Percentiles rank a stretch among this genome's conserved stretches.
Conservation (phyloP, 352 stramenopile species). For the Peronospora belbahrii region DNA sequence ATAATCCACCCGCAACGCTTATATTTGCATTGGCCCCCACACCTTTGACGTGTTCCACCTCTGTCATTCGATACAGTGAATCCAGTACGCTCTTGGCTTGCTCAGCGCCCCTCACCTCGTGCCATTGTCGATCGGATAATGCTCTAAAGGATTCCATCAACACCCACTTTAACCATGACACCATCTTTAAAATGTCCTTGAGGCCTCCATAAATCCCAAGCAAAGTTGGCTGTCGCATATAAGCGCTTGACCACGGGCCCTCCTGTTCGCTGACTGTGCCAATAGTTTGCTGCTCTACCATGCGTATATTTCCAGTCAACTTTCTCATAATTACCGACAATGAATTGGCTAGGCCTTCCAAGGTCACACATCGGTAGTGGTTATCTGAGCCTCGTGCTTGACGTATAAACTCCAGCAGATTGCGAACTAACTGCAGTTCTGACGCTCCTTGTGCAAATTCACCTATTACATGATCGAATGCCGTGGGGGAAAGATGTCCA, state of each 20-base stretch:
- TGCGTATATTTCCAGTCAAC: conserved; percentile 20
- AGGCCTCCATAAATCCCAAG: conserved; percentile 34
- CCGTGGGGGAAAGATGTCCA: conserved; percentile 41
- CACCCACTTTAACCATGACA: conserved; percentile 37
- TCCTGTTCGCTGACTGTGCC: not conserved
- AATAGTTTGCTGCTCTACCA: conserved; percentile 17
- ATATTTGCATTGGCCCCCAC: conserved; percentile 1
- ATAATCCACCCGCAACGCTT: conserved; percentile 9
- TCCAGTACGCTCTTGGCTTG: conserved; percentile 36
- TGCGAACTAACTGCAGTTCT: conserved; percentile 46
- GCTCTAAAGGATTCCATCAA: conserved; percentile 29
- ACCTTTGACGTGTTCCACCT: conserved; percentile 34
- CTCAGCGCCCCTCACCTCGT: conserved; percentile 29
- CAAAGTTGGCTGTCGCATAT: conserved; percentile 31
- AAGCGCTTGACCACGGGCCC: conserved; percentile 20
- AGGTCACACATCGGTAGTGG: conserved; percentile 22
- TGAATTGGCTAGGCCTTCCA: conserved; percentile 47
- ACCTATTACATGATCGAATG: conserved; percentile 28
- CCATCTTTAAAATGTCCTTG: conserved; percentile 32
- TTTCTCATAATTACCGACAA: conserved; percentile 24
- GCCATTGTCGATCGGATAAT: conserved; percentile 15
- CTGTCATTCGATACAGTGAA: conserved; percentile 34
- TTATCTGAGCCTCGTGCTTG: conserved; percentile 6
- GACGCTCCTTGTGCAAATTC: conserved; percentile 29
- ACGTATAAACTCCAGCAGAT: conserved; percentile 27